phyloP scores from a whole-genome alignment of 2,329 filamentous ascomycete species.

The Calonectria pseudoreteaudii region DNA sequence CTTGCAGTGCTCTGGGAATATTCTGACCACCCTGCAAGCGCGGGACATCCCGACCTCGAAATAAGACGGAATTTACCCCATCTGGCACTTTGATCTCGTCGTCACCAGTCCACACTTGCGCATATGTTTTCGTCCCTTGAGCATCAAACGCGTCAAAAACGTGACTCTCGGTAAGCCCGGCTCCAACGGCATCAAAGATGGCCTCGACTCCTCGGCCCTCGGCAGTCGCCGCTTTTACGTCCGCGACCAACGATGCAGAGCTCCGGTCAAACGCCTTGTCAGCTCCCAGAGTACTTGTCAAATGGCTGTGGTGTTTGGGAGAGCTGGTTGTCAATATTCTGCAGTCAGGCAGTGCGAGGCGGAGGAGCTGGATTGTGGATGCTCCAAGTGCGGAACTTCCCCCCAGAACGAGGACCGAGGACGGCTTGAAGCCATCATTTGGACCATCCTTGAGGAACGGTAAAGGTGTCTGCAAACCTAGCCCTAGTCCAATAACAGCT shows the following conservation, averaged over 20 bases:
- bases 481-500: background rate
- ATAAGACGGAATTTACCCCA: background rate
- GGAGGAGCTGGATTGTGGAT: conserved; percentile 4
- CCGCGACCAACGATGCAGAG: background rate
- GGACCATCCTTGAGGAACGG: background rate
- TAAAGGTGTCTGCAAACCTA: background rate
- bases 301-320: background rate
- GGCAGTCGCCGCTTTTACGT: background rate
- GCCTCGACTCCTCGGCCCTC: background rate
- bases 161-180: background rate
- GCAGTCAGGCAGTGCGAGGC: background rate
- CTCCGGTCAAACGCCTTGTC: background rate
- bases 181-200: conserved; percentile 8
- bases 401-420: background rate
- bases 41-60: background rate
- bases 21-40: background rate
- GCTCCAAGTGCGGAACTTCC: conserved; percentile 10
- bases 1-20: background rate
- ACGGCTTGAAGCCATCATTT: background rate
- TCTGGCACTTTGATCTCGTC: background rate
- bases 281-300: background rate
- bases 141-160: background rate
- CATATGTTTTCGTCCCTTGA: background rate
- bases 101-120: conserved; percentile 6
- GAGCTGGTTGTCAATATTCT: conserved; percentile 1